Evolutionary conservation across 75 land plant species (phyloP), one percentile per base, ranked within the genome.

Genomic region (Pseudotsuga menziesii): DNA sequence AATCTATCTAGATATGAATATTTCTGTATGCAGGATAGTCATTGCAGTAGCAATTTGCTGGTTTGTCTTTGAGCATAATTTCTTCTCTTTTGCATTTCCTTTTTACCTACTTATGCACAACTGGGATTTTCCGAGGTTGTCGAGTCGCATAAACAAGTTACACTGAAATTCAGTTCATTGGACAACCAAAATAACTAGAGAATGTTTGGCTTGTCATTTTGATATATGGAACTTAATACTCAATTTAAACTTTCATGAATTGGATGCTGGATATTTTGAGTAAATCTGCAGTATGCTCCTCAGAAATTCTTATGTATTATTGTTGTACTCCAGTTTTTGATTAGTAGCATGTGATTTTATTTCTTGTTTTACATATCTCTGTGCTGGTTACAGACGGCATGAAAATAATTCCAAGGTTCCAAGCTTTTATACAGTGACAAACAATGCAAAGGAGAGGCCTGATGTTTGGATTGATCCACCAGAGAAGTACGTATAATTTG

Each of bases 401-500:
- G 97, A 91, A 44, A 83, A 88, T 72, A 86, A 89, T 35, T 92
- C 77, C 74, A 96, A 85, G 82, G 77, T 90, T 5, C 90, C 93
- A 25, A 82, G 88, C 72, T 96, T 88, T 73, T 96, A 94, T 85
- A 82, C 82, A 78, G 90, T 91, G 39, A 96, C 99, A 71, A 94
- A 96, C 78, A 83, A 84, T 77, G 85, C 93, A 59, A 96, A 96
- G 83, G 99, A 94, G 83, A 89, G 98, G 61, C 99, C 99, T 70
- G 99, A 96, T 86, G 95, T 96, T 77, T 96, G 99, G 99, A 83
- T 96, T 81, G 95, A 92, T 3, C 90, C 88, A 81, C 99, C 99
- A 74, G 99, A 96, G 48, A 96, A 90, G 95, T 96, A 41, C 72
- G 87, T n/a, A 60, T 2, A 61, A 56, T 58, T 48, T 36, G 14